A percentile compares a stretch with the other conserved stretches of the same genome.
Conservation (phyloP, 805 yeast genomes). For the Isabelozyma pseudorhagii region DNA sequence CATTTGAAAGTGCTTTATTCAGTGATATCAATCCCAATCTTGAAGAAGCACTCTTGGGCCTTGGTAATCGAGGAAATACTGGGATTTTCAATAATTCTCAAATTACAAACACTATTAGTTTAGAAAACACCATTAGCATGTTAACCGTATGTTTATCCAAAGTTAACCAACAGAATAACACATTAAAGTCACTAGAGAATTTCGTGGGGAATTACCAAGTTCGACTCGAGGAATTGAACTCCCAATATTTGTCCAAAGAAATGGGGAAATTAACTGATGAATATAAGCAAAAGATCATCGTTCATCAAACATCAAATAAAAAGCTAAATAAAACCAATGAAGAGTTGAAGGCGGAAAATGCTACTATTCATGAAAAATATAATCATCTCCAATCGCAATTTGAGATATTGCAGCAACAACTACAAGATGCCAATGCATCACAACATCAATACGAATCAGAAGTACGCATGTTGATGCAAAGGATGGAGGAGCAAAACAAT, state of each 20-base stretch:
- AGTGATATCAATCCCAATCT: conserved; percentile 52
- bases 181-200: conserved; percentile 50
- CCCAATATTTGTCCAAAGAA: conserved; percentile 17
- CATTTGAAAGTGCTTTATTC: conserved; percentile 60
- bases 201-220: conserved; percentile 51
- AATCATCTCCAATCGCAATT: neutral
- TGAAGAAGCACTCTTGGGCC: conserved; percentile 50
- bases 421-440: neutral
- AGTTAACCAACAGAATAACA: conserved; percentile 57
- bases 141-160: conserved; percentile 54
- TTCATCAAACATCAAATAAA: neutral
- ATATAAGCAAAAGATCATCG: neutral
- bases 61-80: conserved; percentile 44
- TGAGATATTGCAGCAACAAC: neutral
- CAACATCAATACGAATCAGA: neutral
- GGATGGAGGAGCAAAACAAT: neutral
- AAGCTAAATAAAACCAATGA: neutral
- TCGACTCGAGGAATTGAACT: conserved; percentile 22
- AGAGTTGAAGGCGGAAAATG: neutral
- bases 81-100: conserved; percentile 61
- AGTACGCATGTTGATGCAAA: neutral
- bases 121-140: conserved; percentile 54
- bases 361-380: neutral
- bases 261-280: conserved; percentile 5
- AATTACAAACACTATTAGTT: conserved; percentile 52